Percentiles rank a stretch among this genome's conserved stretches.
phyloP scores from a whole-genome alignment of 1,139 yeast species.

The Zygosaccharomyces sapae region DNA sequence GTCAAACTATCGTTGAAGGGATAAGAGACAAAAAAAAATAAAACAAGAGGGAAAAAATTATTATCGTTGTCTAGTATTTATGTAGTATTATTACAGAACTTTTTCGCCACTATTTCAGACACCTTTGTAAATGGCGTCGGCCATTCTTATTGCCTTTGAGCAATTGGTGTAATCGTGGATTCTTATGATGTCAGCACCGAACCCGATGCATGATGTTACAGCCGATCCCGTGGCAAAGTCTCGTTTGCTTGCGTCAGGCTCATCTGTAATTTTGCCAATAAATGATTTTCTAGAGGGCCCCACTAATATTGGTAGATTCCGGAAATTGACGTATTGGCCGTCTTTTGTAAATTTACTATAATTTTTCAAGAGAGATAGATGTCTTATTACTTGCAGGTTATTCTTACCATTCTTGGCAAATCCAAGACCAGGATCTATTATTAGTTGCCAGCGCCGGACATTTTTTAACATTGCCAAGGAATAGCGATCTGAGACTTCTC shows the following conservation, averaged over 20 bases:
- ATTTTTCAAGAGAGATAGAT: constrained; percentile 52
- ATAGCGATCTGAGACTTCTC: constrained; percentile 60
- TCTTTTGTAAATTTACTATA: constrained; percentile 40
- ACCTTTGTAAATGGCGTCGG: constrained; percentile 62
- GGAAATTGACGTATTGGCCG: constrained; percentile 20
- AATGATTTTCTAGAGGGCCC: constrained; percentile 90
- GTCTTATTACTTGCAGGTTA: constrained; percentile 60
- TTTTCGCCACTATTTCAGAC: constrained; percentile 4
- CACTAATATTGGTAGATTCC: constrained; percentile 55
- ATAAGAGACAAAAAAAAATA: constrained; percentile 2
- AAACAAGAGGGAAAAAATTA: constrained; percentile 1
- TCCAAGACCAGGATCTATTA: constrained; percentile 93
- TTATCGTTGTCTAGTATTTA: constrained; percentile 3
- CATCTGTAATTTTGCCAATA: constrained; percentile 64
- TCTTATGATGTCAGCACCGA: constrained; percentile 74
- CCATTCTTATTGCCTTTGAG: constrained; percentile 58
- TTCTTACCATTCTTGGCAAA: constrained; percentile 76
- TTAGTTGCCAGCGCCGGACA: constrained; percentile 81
- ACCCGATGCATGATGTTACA: constrained; percentile 68
- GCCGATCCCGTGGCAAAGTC: constrained; percentile 75
- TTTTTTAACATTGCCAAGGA: constrained; percentile 58
- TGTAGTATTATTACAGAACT: constrained; percentile 12
- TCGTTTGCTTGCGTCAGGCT: constrained; percentile 52
- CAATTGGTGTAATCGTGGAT: constrained; percentile 80
- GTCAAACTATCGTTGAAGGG: background rate